phyloP scores from a whole-genome alignment of 768 basidiomycete species.

The Boletus reticulatus region DNA sequence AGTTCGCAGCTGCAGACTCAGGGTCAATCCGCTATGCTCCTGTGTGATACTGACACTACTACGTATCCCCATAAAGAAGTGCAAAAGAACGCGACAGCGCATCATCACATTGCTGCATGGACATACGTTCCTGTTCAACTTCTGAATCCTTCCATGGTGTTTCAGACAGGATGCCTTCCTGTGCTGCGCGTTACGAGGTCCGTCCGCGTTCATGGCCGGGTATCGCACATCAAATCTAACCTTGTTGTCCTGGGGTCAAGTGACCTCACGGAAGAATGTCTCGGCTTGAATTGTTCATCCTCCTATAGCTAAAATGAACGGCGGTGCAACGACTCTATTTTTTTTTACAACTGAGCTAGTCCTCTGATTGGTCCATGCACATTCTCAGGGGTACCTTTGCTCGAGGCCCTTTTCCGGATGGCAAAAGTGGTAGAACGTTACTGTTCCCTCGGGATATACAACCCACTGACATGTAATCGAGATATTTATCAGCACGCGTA shows the following conservation, averaged over 20 bases:
- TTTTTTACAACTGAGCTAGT: not conserved
- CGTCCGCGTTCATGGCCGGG: slow-evolving; percentile 8
- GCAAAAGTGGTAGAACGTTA: no score
- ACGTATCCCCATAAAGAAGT: not conserved
- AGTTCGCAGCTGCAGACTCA: not conserved
- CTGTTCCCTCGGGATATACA: not conserved
- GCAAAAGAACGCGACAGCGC: not conserved
- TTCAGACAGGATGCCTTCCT: not conserved
- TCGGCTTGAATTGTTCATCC: not conserved
- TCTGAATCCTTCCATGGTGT: not conserved
- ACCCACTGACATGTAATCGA: not conserved
- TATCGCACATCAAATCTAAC: slow-evolving; percentile 7
- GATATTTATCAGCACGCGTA: not conserved
- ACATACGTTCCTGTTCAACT: not conserved
- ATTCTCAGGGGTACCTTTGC: not conserved
- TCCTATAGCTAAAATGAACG: not conserved
- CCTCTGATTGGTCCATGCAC: not conserved
- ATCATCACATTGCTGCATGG: slow-evolving; percentile 3
- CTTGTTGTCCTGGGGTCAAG: slow-evolving; percentile 1
- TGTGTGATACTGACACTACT: no score
- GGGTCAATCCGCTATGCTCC: no score
- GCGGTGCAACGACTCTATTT: not conserved
- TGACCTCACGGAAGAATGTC: not conserved
- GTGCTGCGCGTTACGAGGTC: slow-evolving; percentile 6
- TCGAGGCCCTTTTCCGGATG: not conserved